A percentile compares a stretch with the other conserved stretches of the same genome.
These are phyloP conservation scores for Piromyces sp. DNA, from an alignment of 192 early-diverging fungal genomes.

Conservation along the genomic window DNA sequence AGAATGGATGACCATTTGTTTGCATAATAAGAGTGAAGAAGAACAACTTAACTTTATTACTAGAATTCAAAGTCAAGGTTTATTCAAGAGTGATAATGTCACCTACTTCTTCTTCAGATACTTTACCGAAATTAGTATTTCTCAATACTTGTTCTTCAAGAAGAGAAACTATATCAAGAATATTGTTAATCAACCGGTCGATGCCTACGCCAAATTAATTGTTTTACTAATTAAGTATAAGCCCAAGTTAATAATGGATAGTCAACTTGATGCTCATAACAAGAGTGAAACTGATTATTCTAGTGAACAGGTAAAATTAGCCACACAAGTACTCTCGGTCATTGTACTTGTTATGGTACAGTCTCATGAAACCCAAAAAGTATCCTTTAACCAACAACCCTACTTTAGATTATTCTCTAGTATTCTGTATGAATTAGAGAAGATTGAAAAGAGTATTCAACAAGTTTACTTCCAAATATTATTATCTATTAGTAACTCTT, in stretches of 20 bases:
- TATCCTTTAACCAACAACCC: conserved; percentile 72
- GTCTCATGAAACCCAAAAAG: conserved; percentile 57
- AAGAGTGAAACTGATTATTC: conserved; percentile 23
- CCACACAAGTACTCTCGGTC: conserved; percentile 74
- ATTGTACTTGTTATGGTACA: conserved; percentile 68
- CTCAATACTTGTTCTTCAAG: not conserved
- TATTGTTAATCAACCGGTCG: conserved; percentile 55
- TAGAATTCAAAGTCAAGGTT: conserved; percentile 55
- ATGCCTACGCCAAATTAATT: conserved; percentile 80
- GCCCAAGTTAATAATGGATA: conserved; percentile 19
- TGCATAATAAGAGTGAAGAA: conserved; percentile 39
- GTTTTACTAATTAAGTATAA: conserved; percentile 64
- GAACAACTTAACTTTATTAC: not conserved
- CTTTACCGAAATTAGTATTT: conserved; percentile 64
- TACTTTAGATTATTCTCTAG: conserved; percentile 79
- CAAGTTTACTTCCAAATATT: conserved; percentile 57
- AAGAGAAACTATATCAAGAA: conserved; percentile 11
- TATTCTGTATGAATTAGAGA: conserved; percentile 59
- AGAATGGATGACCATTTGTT: conserved; percentile 63
- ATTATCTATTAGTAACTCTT: conserved; percentile 49
- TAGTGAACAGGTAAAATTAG: conserved; percentile 9
- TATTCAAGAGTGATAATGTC: conserved; percentile 55
- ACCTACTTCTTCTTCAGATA: conserved; percentile 79
- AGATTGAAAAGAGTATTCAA: conserved; percentile 40
- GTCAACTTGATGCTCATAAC: not conserved